Base-by-base conservation (phyloP, 2,329 filamentous ascomycete species). In the Calonectria ilicicola region DNA sequence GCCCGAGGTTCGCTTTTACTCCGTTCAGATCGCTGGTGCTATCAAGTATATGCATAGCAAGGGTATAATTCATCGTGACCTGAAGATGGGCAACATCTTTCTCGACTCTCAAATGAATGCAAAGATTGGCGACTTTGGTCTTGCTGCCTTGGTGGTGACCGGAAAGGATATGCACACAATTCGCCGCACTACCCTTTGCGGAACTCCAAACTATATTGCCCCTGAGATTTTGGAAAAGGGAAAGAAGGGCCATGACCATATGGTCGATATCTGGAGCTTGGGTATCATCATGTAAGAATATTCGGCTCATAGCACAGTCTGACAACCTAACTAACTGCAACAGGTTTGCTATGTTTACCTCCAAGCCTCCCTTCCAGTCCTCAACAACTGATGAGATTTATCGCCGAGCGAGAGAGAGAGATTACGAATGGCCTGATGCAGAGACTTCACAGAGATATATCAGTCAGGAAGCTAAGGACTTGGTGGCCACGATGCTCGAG, bases 31-130 rank as follows among this genome's bases (percentile, higher is more conserved):
- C 72, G 95, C 96, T 76, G 97, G 97, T 42, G 97, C 97, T 44
- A 96, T 99, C 85, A 98, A 98, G 85, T 99, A 99, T 82, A 94
- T 99, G 88, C 97, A 99, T 84, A 92, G 92, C 80, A 94, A 97
- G 82, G 97, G 96, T 76, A 97, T 99, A 74, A 98, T 98, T 63
- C 97, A 99, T 84, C 92, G 97, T 63, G 97, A 99, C 84, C 85
- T 99, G 78, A 99, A 99, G 85, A 98, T 98, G 88, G 97, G 97
- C 62, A 99, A 99, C 83, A 93, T 99, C 77, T 99, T 99, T 80
- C 89, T 99, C 65, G 97, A 99, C 83, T 91, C 91, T 67, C 89
- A 95, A 77, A 98, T 99, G 96, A 98, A 99, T 81, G 93, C 98
- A 79, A 99, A 99, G 83, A 95, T 99, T 79, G 97, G 97, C 53